Evolutionary conservation across 2,329 filamentous ascomycete genomes (phyloP).

Genomic region (Microdochium paspali): DNA sequence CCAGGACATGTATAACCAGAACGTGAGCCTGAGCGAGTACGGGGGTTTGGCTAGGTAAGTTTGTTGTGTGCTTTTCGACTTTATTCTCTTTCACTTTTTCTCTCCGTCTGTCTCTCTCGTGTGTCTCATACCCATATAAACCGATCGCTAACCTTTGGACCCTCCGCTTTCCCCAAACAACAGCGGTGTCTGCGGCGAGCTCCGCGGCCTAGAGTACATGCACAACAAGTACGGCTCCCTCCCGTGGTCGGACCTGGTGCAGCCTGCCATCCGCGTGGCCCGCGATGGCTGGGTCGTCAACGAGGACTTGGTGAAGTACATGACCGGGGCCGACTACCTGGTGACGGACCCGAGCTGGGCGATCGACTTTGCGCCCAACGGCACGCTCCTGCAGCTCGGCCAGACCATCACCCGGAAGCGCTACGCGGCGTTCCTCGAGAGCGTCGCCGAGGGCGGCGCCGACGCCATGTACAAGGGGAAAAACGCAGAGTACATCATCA

Average conservation of each 20-base stretch:
- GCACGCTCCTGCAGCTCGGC: constrained; percentile 19
- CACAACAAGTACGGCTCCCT: constrained; percentile 58
- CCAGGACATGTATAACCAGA: constrained; percentile 71
- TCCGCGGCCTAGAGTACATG: constrained; percentile 65
- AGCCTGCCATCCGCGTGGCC: constrained; percentile 63
- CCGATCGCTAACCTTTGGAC: no score
- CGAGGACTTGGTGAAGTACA: constrained; percentile 57
- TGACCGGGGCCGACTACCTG: constrained; percentile 56
- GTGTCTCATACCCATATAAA: no score
- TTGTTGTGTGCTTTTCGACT: no score
- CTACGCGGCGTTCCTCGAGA: constrained; percentile 46
- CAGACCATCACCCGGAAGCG: constrained; percentile 29
- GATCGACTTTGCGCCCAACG: constrained; percentile 60
- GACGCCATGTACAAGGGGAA: constrained; percentile 31
- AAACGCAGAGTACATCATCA: constrained; percentile 28
- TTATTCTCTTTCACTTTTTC: no score
- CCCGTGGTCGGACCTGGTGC: constrained; percentile 57
- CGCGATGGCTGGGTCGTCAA: constrained; percentile 63
- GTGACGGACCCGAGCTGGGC: constrained; percentile 67
- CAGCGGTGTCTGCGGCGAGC: constrained; percentile 58
- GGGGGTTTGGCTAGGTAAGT: constrained; percentile 66
- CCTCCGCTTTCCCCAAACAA: no score
- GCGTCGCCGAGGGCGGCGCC: constrained; percentile 33
- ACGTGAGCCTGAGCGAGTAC: constrained; percentile 51
- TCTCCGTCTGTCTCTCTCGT: no score